Percentiles rank a stretch among this genome's conserved stretches.
Conservation (phyloP, 768 basidiomycete genomes). For the Serpula lacrymans region DNA sequence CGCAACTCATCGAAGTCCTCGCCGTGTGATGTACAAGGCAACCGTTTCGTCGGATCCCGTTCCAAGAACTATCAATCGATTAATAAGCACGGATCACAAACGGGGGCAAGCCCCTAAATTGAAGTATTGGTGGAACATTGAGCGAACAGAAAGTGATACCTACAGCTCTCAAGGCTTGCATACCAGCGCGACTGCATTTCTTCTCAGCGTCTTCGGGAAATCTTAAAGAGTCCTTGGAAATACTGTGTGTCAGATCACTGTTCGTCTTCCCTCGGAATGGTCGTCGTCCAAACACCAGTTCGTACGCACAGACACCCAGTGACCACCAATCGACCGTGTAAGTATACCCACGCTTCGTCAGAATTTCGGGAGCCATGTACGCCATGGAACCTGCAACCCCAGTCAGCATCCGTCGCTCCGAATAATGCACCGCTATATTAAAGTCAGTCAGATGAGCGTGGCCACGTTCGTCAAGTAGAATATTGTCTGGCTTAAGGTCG, state of each 20-base stretch:
- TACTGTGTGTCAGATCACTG: conserved; percentile 87
- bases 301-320: conserved; percentile 88
- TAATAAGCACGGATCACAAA: too few relatives aligned
- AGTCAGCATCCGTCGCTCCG: conserved; percentile 76
- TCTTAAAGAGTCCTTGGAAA: conserved; percentile 78
- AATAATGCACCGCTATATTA: conserved; percentile 97
- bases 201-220: conserved; percentile 90
- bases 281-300: conserved; percentile 86
- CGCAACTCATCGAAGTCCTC: conserved; percentile 80
- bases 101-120: neutral
- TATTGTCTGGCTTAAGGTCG: conserved; percentile 97
- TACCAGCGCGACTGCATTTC: conserved; percentile 72
- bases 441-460: conserved; percentile 98
- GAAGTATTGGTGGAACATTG: conserved; percentile 8
- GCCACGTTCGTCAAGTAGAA: conserved; percentile 91
- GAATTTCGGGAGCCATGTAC: conserved; percentile 94
- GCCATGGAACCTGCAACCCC: conserved; percentile 98
- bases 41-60: conserved; percentile 73
- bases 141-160: conserved; percentile 23
- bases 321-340: conserved; percentile 98
- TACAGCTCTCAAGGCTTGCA: conserved; percentile 80
- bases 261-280: conserved; percentile 95
- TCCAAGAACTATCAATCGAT: conserved; percentile 68
- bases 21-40: conserved; percentile 78
- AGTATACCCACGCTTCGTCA: conserved; percentile 91